These are phyloP conservation scores for Mycena albidolilacea DNA, from an alignment of 768 basidiomycete species.

Conservation along the genomic window DNA sequence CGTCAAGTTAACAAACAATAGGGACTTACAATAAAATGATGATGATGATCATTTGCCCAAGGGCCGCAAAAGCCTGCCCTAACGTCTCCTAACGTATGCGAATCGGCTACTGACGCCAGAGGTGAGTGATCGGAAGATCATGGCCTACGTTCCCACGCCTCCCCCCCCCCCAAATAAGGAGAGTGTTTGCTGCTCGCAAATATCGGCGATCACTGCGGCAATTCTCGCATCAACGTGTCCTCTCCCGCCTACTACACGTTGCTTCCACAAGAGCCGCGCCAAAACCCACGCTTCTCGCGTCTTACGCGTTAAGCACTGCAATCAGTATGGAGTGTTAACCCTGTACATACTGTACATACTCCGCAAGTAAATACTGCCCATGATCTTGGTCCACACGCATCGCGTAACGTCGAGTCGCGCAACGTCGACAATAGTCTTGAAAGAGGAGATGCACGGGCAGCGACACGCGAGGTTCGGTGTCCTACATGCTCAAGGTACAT, in stretches of 20 bases:
- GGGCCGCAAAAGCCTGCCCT: neutral
- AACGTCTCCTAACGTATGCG: neutral
- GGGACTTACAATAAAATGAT: neutral
- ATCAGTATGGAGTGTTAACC: neutral
- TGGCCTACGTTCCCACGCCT: constrained; percentile 4
- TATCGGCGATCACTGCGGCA: neutral
- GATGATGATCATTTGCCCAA: neutral
- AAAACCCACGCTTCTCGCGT: neutral
- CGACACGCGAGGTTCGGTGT: neutral
- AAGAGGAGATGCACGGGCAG: neutral
- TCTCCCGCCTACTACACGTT: neutral
- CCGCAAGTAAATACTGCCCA: neutral
- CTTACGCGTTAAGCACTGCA: neutral
- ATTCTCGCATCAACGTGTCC: neutral
- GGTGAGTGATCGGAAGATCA: constrained; percentile 5
- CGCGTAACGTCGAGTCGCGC: neutral
- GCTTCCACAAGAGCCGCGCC: neutral
- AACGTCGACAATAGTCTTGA: neutral
- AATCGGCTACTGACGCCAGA: no score
- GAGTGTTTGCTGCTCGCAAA: neutral
- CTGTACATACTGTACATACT: constrained; percentile 3
- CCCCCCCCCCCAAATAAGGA: constrained; percentile 7
- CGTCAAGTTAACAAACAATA: neutral
- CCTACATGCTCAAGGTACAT: neutral
- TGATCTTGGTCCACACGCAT: neutral